phyloP scores from a whole-genome alignment of 139 green algal genomes.

The Coelastrella sp. region DNA sequence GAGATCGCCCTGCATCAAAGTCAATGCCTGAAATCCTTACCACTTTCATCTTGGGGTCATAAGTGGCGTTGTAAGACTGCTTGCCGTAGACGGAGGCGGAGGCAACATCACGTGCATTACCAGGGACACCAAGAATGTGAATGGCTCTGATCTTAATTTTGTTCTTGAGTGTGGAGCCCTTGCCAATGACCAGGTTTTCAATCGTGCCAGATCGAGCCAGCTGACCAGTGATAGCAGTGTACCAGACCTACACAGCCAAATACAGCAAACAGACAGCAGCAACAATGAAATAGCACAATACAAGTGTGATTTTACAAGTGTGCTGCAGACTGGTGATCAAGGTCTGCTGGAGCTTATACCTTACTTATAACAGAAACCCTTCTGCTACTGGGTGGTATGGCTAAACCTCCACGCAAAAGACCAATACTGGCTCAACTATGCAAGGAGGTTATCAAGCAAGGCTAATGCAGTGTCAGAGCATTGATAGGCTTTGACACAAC shows the following conservation, averaged over 20 bases:
- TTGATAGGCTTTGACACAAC: too few species aligned
- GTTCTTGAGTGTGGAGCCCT: background rate
- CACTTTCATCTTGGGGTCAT: background rate
- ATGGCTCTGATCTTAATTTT: background rate
- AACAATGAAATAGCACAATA: too few species aligned
- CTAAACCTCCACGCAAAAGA: too few species aligned
- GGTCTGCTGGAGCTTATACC: too few species aligned
- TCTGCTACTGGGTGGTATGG: too few species aligned
- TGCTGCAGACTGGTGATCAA: too few species aligned
- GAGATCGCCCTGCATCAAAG: background rate
- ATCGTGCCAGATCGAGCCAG: background rate
- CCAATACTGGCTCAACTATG: too few species aligned
- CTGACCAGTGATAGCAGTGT: background rate
- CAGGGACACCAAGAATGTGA: constrained; percentile 14
- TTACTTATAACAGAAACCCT: too few species aligned
- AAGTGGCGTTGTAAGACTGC: background rate
- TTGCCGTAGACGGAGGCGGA: background rate
- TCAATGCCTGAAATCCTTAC: constrained; percentile 8
- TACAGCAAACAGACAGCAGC: too few species aligned
- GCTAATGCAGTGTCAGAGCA: too few species aligned
- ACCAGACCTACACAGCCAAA: constrained; percentile 30
- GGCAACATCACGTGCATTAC: background rate
- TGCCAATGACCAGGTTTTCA: background rate
- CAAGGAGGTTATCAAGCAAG: too few species aligned
- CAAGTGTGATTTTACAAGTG: too few species aligned